phyloP scores from a whole-genome alignment of 768 basidiomycete species.

The Tylopilus plumbeoviolaceoides region DNA sequence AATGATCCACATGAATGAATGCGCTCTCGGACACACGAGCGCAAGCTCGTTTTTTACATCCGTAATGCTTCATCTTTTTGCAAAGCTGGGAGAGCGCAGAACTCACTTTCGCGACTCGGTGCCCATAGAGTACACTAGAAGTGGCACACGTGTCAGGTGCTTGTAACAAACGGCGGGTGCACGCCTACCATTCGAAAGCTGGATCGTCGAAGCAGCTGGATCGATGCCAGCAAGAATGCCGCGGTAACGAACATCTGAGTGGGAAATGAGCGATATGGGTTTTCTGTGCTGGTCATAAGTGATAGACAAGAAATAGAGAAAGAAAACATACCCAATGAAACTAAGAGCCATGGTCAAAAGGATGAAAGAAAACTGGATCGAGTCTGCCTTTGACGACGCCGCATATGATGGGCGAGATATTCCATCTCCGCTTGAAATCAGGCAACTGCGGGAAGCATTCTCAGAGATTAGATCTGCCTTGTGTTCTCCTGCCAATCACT shows the following conservation, averaged over 20 bases:
- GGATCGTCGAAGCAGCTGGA: constrained; percentile 80
- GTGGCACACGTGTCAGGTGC: neutral
- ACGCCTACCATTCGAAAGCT: constrained; percentile 73
- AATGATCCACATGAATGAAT: constrained; percentile 50
- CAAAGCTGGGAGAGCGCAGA: neutral
- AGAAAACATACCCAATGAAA: constrained; percentile 61
- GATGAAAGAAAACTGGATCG: constrained; percentile 19
- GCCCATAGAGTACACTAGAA: constrained; percentile 77
- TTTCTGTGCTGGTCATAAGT: constrained; percentile 48
- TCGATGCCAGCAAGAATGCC: constrained; percentile 87
- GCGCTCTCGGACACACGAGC: constrained; percentile 41
- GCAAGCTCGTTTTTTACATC: constrained; percentile 39
- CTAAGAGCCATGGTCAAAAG: constrained; percentile 56
- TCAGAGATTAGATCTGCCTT: neutral
- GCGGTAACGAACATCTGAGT: constrained; percentile 87
- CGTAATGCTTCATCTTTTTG: constrained; percentile 34
- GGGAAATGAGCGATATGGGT: constrained; percentile 85
- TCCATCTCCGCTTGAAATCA: constrained; percentile 28
- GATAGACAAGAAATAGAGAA: neutral
- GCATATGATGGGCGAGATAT: constrained; percentile 11
- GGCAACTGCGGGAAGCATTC: neutral
- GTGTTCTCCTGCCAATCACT: neutral
- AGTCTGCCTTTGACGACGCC: constrained; percentile 10
- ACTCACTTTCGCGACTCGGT: constrained; percentile 78
- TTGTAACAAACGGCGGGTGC: neutral